Base-by-base conservation (phyloP, 1,284 basidiomycete genomes). In the Entoloma clypeatum region DNA sequence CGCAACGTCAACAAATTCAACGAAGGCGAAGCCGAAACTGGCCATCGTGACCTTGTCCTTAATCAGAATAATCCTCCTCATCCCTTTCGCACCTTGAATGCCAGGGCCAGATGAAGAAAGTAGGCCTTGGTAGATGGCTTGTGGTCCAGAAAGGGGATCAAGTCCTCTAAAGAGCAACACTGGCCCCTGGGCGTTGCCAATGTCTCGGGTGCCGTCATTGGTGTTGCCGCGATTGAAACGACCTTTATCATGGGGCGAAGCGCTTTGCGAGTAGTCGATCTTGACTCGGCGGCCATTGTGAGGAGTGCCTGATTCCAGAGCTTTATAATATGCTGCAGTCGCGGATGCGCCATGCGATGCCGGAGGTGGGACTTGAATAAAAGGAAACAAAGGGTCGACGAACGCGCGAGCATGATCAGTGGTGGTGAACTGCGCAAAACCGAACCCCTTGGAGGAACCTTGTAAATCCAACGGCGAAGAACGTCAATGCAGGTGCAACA, bases 121-220 rank as follows among this genome's bases (percentile, higher is more conserved):
- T 73, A 90, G 82, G 1, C 80, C 81, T 57, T 85, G 83, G 11
- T 84, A 77, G 32, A 93, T 89, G 13, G 89, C 89, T 55, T 88
- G 84, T 18, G 82, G 85, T 4, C 86, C 85, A 16, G 90, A 92
- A n/a, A 87, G 70, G 9, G 83, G 79, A 58, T 95, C 92, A 26
- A 97, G 71, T 7, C 90, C 89, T 28, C 93, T 81, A 53, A 97
- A 82, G 23, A 97, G 74, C 6, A 97, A 68, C 4, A 95, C 81
- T 30, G 88, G 73, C n/a, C 74, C 74, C 55, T 82, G 84, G 3
- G 81, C 65, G 47, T 85, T 88, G 47, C 90, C 93, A 56, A 97
- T 94, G 65, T 97, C 93, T 36, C 92, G 76, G 44, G 89, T 95
- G 1, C 93, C 93, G 56, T 97, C 93, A 57, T 95, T 95, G 52